Evolutionary conservation across 2,329 filamentous ascomycete genomes (phyloP).

Genomic region (Aspergillus calidoustus): DNA sequence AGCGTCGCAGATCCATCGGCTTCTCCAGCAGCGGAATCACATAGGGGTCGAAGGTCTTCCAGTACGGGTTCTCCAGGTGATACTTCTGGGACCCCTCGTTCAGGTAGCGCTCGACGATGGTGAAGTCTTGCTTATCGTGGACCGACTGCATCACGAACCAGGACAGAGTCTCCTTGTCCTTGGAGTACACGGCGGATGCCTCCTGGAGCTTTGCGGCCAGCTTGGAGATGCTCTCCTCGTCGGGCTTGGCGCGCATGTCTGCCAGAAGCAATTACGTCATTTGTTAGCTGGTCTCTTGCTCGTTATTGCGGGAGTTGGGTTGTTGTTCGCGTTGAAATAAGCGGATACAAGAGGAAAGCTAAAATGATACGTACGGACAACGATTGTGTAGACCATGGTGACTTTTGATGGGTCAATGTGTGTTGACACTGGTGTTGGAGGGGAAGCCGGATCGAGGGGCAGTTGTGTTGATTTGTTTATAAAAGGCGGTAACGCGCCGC

Average conservation of each 20-base stretch:
- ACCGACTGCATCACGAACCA: conserved; percentile 82
- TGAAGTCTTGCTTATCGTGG: conserved; percentile 70
- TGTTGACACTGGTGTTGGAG: not conserved
- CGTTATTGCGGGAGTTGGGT: too few relatives aligned
- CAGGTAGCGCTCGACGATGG: conserved; percentile 74
- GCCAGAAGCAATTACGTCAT: not conserved
- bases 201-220: conserved; percentile 74
- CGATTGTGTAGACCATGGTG: conserved; percentile 21
- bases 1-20: conserved; percentile 70
- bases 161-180: conserved; percentile 71
- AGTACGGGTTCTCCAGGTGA: conserved; percentile 71
- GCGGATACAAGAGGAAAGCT: too few relatives aligned
- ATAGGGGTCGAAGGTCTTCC: conserved; percentile 77
- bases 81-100: conserved; percentile 65
- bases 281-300: not conserved
- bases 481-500: too few relatives aligned
- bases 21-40: conserved; percentile 70
- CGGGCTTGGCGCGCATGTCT: conserved; percentile 23
- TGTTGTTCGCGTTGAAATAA: too few relatives aligned
- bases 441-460: not conserved
- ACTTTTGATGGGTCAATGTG: not conserved
- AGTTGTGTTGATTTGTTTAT: not conserved
- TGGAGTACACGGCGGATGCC: conserved; percentile 72
- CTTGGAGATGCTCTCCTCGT: conserved; percentile 50
- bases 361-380: conserved; percentile 16